Evolutionary conservation across 2,329 filamentous ascomycete species (phyloP), one percentile per base, ranked within the genome.

Genomic region (Fusarium zealandicum): DNA sequence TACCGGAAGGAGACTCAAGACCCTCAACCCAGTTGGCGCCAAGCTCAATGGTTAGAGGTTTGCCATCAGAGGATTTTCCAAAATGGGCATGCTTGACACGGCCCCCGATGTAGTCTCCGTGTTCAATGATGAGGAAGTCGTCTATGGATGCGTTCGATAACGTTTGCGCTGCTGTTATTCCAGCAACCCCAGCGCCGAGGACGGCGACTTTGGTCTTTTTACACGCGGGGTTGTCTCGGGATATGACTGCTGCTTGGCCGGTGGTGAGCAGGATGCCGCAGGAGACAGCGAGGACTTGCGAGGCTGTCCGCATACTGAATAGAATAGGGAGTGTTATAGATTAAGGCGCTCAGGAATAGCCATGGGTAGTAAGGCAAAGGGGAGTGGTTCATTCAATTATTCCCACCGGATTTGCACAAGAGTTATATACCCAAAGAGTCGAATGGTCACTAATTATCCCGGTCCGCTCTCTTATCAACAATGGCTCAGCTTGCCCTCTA

Each of bases 61-160:
- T 74, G 1, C 83, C 83, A 30, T 82, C 73, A 0, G 71, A 30
- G 4, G 72, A 68, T 13, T 75, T 72, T 5, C 86, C 85, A 62
- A 89, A 88, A 0, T 76, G 73, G 0, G 78, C 78, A 54, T 88
- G 80, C n/a, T 73, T 72, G 32, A 86, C 79, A 6, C 87, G 80
- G 2, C 87, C 87, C 2, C 87, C 87, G 52, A 90, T 81, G 11
- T 81, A 77, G 53, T 81, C 75, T 11, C 85, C 84, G 54, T 85
- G 83, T 55, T 90, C 87, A 3, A 90, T 70, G 39, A 90, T 85
- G 7, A 89, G 46, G 53, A 90, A 89, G 54, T 90, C 85, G 0
- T 77, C 73, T 6, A 89, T 73, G 0, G 84, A 87, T 3, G 80
- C 78, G 47, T 89, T 87, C 5, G 77, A 71, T 6, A 90, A 70